Evolutionary conservation across 768 basidiomycete species (phyloP), one percentile per base, ranked within the genome.

Genomic region (Rubroboletus satanas): DNA sequence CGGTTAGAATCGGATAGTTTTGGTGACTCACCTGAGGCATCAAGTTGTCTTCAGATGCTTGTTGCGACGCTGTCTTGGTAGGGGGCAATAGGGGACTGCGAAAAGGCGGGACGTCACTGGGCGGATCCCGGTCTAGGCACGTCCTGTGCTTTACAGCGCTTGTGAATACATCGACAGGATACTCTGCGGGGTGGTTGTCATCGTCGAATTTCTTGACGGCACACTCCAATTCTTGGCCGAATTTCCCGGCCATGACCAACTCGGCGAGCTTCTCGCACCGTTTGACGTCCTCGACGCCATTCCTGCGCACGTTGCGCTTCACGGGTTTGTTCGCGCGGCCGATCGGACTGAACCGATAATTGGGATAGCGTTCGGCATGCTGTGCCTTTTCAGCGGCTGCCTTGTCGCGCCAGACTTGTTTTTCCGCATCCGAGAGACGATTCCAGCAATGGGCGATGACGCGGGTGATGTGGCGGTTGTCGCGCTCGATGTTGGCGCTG

Each of bases 391-490:
- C 83, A 12, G 74, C 65, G 21, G 77, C 75, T 3, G 84, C 83
- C 65, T 73, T 77, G 55, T 70, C 66, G 29, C 75, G 74, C 78
- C 78, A 85, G n/a, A 73, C 58, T 44, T 73, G 68, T 62, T 82
- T 83, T 48, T 83, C 79, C 1, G 68, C 58, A 21, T 79, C 78
- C 1, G 81, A 66, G 54, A 85, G 71, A 39, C 71, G 71, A 52
- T 79, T 78, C 84, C 84, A 85, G 63, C 76, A 77, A 37, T 77
- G 73, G 0, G 76, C 83, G 35, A 80, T 74, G 63, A 81, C 80
- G 52, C 79, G 77, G 44, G 81, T 82, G 62, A 84, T 81, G 54
- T 81, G 78, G 31, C 82, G 73, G 62, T 83, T 79, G 63, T 85
- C 80, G 57, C 73, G 75, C 62, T 85, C 83, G 58, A 83, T 72